phyloP scores from a whole-genome alignment of 2,329 filamentous ascomycete genomes.

The Trichoderma simmonsii region DNA sequence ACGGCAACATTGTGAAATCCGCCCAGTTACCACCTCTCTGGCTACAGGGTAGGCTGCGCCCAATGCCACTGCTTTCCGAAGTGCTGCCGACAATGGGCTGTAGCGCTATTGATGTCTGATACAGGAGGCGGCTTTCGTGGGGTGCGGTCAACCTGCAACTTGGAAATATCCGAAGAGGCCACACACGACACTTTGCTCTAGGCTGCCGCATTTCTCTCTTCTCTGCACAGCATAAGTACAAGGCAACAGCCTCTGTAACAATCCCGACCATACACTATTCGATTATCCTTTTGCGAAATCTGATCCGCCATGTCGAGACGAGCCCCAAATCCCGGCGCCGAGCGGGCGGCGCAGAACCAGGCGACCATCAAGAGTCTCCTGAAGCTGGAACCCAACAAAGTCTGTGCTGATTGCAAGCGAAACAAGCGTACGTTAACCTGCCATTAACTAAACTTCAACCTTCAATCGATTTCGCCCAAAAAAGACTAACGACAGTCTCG shows the following conservation, averaged over 20 bases:
- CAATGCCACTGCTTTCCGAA: not conserved
- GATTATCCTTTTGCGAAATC: not conserved
- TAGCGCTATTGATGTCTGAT: constrained; percentile 3
- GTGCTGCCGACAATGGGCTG: not conserved
- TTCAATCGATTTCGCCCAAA: not conserved
- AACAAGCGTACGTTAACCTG: constrained; percentile 75
- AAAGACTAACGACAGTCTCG: not conserved
- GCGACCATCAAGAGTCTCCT: constrained; percentile 90
- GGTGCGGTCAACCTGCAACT: constrained; percentile 18
- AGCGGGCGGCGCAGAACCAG: constrained; percentile 89
- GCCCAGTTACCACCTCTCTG: not conserved
- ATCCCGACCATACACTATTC: not conserved
- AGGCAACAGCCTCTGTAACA: not conserved
- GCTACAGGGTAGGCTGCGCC: not conserved
- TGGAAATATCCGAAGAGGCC: constrained; percentile 7
- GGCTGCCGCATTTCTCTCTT: constrained; percentile 13
- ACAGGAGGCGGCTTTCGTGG: constrained; percentile 17
- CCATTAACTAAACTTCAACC: not conserved
- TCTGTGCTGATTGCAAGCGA: constrained; percentile 96
- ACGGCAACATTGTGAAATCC: not conserved
- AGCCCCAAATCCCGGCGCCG: constrained; percentile 71
- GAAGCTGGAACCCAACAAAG: constrained; percentile 93
- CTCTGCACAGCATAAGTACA: not conserved
- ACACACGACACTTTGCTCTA: constrained; percentile 11
- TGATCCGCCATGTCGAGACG: constrained; percentile 69